Conservation (phyloP, 2,329 filamentous ascomycete species). For the Alternaria incomplexa region DNA sequence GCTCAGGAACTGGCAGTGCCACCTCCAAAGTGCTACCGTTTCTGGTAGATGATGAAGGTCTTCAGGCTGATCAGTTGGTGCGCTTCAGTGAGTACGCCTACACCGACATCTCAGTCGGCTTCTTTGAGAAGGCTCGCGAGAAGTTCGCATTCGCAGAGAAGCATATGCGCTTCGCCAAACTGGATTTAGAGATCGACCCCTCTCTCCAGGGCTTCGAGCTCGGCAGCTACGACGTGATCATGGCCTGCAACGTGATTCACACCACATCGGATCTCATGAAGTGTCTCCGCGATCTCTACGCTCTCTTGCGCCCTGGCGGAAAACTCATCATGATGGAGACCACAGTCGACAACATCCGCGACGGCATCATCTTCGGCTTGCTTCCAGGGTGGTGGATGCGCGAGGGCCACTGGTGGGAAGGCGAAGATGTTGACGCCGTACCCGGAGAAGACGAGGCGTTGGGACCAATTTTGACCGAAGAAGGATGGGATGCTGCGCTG, state of each 20-base stretch:
- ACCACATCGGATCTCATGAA: constrained; percentile 14
- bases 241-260: constrained; percentile 17
- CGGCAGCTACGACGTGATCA: constrained; percentile 20
- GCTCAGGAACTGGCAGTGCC: constrained; percentile 11
- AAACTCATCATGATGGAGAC: constrained; percentile 18
- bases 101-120: constrained; percentile 10
- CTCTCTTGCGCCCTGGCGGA: constrained; percentile 9
- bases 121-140: constrained; percentile 10
- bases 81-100: constrained; percentile 16
- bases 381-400: constrained; percentile 14
- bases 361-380: constrained; percentile 13
- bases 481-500: constrained; percentile 28
- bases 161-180: constrained; percentile 10
- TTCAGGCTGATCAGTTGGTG: constrained; percentile 6
- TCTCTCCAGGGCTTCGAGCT: constrained; percentile 14
- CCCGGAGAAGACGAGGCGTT: constrained; percentile 4
- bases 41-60: constrained; percentile 4
- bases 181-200: constrained; percentile 15
- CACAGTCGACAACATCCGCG: not conserved
- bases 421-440: constrained; percentile 4
- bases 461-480: constrained; percentile 7
- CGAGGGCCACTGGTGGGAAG: constrained; percentile 13
- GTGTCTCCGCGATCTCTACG: constrained; percentile 1
- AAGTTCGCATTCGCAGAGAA: constrained; percentile 4
- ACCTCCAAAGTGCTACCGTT: constrained; percentile 1